These are phyloP conservation scores for Sporothrix variecibatus DNA, from an alignment of 2,329 filamentous ascomycete species.

Conservation along the genomic window DNA sequence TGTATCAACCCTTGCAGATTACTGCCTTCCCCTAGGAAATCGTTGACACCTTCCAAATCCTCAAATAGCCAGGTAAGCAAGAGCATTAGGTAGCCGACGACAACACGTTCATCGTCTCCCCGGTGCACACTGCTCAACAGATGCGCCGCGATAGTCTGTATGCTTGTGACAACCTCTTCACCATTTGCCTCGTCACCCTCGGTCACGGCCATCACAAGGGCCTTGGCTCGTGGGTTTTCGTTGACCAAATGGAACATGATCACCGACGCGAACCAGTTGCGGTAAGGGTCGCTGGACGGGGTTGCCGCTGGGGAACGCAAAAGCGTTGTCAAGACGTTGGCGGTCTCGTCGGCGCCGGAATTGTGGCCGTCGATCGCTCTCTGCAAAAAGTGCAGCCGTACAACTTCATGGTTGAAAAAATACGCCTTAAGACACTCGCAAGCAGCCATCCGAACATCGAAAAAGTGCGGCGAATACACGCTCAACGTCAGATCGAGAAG, in stretches of 20 bases:
- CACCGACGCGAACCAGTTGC: constrained; percentile 85
- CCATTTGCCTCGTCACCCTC: constrained; percentile 87
- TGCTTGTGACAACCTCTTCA: constrained; percentile 92
- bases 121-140: constrained; percentile 77
- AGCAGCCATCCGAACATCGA: constrained; percentile 80
- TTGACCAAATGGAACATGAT: constrained; percentile 84
- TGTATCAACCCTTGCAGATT: constrained; percentile 86
- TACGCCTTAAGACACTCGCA: constrained; percentile 94
- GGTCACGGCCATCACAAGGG: constrained; percentile 74
- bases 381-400: constrained; percentile 80
- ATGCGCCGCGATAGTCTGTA: constrained; percentile 85
- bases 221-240: constrained; percentile 78
- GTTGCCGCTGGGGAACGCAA: constrained; percentile 65
- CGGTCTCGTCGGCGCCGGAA: constrained; percentile 75
- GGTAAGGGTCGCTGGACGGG: constrained; percentile 75
- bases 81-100: constrained; percentile 86
- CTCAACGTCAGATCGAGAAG: constrained; percentile 80
- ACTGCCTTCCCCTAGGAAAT: constrained; percentile 89
- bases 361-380: constrained; percentile 86
- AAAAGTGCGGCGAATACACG: constrained; percentile 64
- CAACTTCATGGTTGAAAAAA: constrained; percentile 76
- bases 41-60: constrained; percentile 85
- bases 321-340: constrained; percentile 85
- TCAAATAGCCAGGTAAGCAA: constrained; percentile 90
- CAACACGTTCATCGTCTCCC: constrained; percentile 74